Conservation (phyloP, 1,284 basidiomycete species). For the Irpex rosettiformis region DNA sequence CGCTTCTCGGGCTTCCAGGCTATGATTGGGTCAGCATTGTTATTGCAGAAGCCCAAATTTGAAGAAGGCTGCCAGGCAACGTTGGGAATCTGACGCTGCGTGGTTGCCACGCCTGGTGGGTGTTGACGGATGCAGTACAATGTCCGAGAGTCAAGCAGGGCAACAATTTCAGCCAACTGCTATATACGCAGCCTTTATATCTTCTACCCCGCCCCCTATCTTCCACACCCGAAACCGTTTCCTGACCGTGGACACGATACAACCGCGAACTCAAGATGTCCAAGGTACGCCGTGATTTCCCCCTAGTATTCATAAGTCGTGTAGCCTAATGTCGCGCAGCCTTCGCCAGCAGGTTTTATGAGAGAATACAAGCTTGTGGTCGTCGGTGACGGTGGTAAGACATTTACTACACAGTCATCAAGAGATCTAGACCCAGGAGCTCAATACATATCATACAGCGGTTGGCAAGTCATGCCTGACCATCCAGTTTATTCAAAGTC, state of each 20-base stretch:
- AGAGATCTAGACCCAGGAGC: not conserved
- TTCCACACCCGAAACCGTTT: not conserved
- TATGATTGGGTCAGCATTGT: not conserved
- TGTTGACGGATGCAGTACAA: not conserved
- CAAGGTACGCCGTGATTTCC: not conserved
- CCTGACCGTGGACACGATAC: not conserved
- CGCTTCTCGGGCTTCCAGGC: not conserved
- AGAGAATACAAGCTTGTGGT: conserved; percentile 97
- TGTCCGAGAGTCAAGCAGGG: not conserved
- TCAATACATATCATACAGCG: conserved; percentile 45
- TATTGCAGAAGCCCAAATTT: not conserved
- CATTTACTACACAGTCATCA: not conserved
- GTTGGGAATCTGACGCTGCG: not conserved
- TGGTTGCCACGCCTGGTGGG: not conserved
- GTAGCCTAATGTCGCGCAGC: not conserved
- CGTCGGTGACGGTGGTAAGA: conserved; percentile 93
- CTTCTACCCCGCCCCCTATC: not conserved
- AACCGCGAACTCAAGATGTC: not conserved
- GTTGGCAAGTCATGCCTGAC: conserved; percentile 97
- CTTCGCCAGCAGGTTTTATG: conserved; percentile 77
- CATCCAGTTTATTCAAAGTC: conserved; percentile 96
- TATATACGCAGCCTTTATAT: not conserved
- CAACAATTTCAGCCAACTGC: not conserved
- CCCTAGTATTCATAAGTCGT: not conserved
- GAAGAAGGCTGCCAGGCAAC: not conserved